phyloP scores from a whole-genome alignment of 2,329 filamentous ascomycete species.

The Domatiomyces globalis region DNA sequence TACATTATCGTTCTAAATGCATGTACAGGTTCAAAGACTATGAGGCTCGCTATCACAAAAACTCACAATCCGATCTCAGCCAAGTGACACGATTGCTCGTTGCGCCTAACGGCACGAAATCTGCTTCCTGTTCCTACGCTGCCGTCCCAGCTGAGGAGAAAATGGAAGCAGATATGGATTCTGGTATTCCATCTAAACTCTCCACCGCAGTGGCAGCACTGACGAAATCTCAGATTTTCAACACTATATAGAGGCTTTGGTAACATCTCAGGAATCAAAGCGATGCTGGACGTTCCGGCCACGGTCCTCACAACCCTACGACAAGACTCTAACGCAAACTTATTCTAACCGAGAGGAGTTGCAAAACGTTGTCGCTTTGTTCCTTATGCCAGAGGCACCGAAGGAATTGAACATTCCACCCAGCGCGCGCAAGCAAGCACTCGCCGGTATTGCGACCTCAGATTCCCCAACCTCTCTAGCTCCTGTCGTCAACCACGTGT shows the following conservation, averaged over 20 bases:
- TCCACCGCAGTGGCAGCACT: not conserved
- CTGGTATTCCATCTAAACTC: constrained; percentile 1
- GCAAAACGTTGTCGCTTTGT: constrained; percentile 2
- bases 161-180: not conserved
- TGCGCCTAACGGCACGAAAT: constrained; percentile 3
- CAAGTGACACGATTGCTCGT: constrained; percentile 3
- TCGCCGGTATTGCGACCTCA: constrained; percentile 2
- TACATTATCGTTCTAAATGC: not conserved
- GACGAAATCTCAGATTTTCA: constrained; percentile 2
- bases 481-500: constrained; percentile 9
- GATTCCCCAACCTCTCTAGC: constrained; percentile 3
- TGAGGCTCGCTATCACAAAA: constrained; percentile 5
- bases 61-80: not conserved
- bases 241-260: constrained; percentile 4
- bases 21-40: constrained; percentile 9
- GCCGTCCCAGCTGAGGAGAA: not conserved
- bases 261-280: constrained; percentile 2
- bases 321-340: not conserved
- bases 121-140: not conserved
- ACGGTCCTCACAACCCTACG: not conserved
- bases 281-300: constrained; percentile 4
- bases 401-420: constrained; percentile 9
- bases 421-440: constrained; percentile 5
- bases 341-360: constrained; percentile 6
- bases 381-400: constrained; percentile 4